Evolutionary conservation across 148 eudicot species (phyloP), one percentile per base, ranked within the genome.

Genomic region (Vaccinium darrowii): DNA sequence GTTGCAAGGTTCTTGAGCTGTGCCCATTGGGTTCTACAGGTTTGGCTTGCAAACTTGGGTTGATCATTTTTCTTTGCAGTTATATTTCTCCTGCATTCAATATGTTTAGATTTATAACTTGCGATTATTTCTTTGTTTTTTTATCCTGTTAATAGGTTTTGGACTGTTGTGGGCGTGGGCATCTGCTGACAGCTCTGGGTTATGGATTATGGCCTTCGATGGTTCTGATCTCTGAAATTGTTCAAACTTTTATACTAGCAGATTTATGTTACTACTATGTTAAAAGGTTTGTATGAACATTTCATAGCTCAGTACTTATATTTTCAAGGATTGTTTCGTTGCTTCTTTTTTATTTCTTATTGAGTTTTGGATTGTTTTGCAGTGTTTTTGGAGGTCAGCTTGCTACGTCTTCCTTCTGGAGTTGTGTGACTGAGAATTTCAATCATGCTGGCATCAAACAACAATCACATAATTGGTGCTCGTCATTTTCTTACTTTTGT

Each of bases 1-100:
- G 92, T 96, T 76, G 98, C 98, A 60, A 95, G 98, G 86, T 94
- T 95, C 89, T 92, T 95, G 89, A 92, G 93, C 90, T 96, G 96
- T 85, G 98, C 98, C 81, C 98, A 94, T 84, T 96, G 98, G 98
- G 94, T 96, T 88, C 92, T 96, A 81, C 98, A 96, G 98, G 98
- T 96, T 78, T 88, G 92, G 63, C 30, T 56, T 7, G 54, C 75
- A 71, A 71, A 85, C 65, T 73, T 63, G n/a, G 74, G 7, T 27
- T 19, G 36, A 82, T 74, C 7, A 30, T 30, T 30, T 30, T 30
- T 30, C 33, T 30, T 78, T 73, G n/a, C 53, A 52, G 23, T 14
- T 56, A 67, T 4, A 79, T 51, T 51, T 25, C 53, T 50, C 81
- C 81, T 78, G 7, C 57, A 53, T 80, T 39, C 53, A 18, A 3